Evolutionary conservation across 768 basidiomycete genomes (phyloP).

Genomic region (Suillus americanus): DNA sequence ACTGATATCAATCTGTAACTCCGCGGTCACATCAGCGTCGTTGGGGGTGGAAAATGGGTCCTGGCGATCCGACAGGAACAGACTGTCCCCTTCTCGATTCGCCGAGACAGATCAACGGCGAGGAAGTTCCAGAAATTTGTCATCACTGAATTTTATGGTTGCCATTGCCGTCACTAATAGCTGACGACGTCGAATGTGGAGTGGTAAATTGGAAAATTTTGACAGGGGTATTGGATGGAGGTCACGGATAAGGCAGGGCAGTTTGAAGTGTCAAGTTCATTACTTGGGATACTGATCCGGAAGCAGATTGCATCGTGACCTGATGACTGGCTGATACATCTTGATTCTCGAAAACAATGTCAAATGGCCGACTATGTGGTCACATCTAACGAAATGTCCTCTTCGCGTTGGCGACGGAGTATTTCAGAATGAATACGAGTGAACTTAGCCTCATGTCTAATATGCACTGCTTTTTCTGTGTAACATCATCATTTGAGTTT

Average conservation of each 20-base stretch:
- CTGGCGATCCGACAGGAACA: background rate
- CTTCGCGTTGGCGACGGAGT: background rate
- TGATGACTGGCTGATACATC: background rate
- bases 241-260: background rate
- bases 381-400: background rate
- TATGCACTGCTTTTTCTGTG: background rate
- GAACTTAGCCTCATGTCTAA: background rate
- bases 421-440: background rate
- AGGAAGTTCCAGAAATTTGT: background rate
- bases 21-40: slow-evolving; percentile 14
- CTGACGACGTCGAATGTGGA: background rate
- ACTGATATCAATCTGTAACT: slow-evolving; percentile 15
- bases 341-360: background rate
- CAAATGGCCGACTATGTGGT: background rate
- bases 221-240: background rate
- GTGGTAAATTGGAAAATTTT: no score
- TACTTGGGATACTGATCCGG: background rate
- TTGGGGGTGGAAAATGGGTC: background rate
- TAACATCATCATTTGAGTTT: slow-evolving; percentile 1
- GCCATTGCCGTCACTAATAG: background rate
- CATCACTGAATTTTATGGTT: background rate
- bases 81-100: background rate
- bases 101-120: background rate
- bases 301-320: background rate
- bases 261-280: background rate